These are phyloP conservation scores for Apiotrichum porosum DNA, from an alignment of 1,284 basidiomycete genomes.

Conservation along the genomic window DNA sequence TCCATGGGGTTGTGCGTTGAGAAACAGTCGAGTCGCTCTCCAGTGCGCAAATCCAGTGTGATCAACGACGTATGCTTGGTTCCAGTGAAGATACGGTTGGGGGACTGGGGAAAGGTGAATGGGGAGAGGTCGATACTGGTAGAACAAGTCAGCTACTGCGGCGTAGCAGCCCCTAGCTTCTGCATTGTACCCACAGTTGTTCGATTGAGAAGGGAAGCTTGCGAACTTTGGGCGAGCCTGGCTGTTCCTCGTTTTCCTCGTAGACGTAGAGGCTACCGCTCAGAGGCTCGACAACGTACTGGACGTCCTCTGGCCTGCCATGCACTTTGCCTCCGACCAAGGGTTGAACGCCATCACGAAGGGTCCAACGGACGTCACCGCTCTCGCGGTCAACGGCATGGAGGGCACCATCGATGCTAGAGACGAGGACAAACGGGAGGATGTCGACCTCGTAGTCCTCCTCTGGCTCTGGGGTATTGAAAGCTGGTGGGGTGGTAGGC, in stretches of 20 bases:
- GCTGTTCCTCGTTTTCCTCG: slow-evolving; percentile 22
- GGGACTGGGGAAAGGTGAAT: slow-evolving; percentile 38
- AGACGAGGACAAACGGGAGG: slow-evolving; percentile 44
- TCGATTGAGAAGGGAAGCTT: slow-evolving; percentile 47
- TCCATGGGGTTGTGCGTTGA: slow-evolving; percentile 23
- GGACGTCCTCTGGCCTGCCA: slow-evolving; percentile 21
- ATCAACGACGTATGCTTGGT: slow-evolving; percentile 45
- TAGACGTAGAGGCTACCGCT: slow-evolving; percentile 45
- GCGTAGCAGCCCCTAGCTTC: not conserved
- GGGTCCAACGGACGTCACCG: slow-evolving; percentile 38
- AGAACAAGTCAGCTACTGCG: not conserved
- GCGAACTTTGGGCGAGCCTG: slow-evolving; percentile 35
- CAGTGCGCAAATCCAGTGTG: slow-evolving; percentile 45
- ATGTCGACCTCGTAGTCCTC: slow-evolving; percentile 42
- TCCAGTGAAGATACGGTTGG: slow-evolving; percentile 43
- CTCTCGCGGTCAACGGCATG: slow-evolving; percentile 46
- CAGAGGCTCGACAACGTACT: slow-evolving; percentile 48
- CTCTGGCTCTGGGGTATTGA: not conserved
- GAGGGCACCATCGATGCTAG: slow-evolving; percentile 46
- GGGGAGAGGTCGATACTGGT: slow-evolving; percentile 44
- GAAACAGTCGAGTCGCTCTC: slow-evolving; percentile 42
- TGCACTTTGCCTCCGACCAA: slow-evolving; percentile 38
- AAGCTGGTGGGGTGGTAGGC: not conserved
- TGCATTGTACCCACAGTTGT: slow-evolving; percentile 45
- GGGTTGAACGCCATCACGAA: slow-evolving; percentile 42